Evolutionary conservation across 345 rosid genomes (phyloP).

Genomic region (Eucalyptus albens): DNA sequence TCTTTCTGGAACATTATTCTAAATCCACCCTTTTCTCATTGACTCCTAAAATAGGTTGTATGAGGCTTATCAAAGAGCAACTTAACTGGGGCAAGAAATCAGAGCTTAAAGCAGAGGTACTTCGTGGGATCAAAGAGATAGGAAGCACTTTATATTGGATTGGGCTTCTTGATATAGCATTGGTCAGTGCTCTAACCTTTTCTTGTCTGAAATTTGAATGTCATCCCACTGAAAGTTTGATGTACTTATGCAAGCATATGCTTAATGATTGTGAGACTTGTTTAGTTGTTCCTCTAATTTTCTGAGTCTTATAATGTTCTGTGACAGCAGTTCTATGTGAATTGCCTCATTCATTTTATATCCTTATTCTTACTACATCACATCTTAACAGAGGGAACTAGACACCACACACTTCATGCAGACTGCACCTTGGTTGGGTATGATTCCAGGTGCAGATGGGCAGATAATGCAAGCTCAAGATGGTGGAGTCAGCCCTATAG

Average conservation of each 20-base stretch:
- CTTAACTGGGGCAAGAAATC: constrained; percentile 84
- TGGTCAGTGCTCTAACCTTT: constrained; percentile 50
- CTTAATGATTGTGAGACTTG: background rate
- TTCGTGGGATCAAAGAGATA: constrained; percentile 87
- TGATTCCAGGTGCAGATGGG: constrained; percentile 75
- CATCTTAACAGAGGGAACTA: constrained; percentile 61
- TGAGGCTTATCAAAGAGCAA: constrained; percentile 87
- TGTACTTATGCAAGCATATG: background rate
- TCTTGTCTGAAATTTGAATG: background rate
- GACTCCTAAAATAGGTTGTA: constrained; percentile 45
- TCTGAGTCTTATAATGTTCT: background rate
- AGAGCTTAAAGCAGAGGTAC: constrained; percentile 87
- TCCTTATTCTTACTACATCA: constrained; percentile 3
- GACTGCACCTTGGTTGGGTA: constrained; percentile 93
- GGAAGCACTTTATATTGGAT: constrained; percentile 91
- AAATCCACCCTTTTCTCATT: background rate
- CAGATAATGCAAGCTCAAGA: constrained; percentile 73
- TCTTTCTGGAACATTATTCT: background rate
- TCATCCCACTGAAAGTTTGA: background rate
- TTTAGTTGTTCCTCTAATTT: background rate
- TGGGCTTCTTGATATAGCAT: constrained; percentile 88
- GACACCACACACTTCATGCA: constrained; percentile 88
- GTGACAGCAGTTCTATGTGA: background rate
- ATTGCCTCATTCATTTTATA: background rate
- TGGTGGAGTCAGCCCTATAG: constrained; percentile 87